Conservation (phyloP, 805 yeast species). For the Ogataea dorogensis region DNA sequence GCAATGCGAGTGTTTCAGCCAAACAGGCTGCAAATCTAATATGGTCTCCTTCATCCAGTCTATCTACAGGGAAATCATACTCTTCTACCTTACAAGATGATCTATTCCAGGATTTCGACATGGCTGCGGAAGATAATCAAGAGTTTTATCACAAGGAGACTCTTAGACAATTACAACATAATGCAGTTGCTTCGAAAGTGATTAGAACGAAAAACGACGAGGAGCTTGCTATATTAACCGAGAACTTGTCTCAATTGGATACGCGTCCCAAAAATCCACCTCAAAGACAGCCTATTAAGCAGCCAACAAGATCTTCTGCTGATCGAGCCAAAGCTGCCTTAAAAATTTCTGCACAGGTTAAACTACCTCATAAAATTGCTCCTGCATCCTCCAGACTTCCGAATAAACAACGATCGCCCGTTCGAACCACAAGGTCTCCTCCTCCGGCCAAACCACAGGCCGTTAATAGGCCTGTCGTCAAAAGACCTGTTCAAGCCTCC, state of each 20-base stretch:
- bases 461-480: too few relatives aligned
- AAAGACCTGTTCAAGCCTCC: too few relatives aligned
- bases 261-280: conserved; percentile 10
- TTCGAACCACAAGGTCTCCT: conserved; percentile 14
- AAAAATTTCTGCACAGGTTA: conserved; percentile 35
- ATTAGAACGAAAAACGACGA: conserved; percentile 20
- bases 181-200: conserved; percentile 23
- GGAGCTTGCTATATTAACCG: conserved; percentile 14
- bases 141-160: conserved; percentile 29
- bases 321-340: conserved; percentile 34
- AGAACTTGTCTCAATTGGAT: conserved; percentile 17
- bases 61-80: conserved; percentile 27
- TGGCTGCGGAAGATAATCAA: conserved; percentile 21
- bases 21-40: conserved; percentile 37
- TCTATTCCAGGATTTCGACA: conserved; percentile 29
- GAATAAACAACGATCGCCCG: conserved; percentile 14
- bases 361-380: conserved; percentile 21
- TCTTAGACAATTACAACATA: conserved; percentile 26
- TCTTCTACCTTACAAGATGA: conserved; percentile 24
- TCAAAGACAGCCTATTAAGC: conserved; percentile 6
- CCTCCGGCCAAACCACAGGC: conserved; percentile 21
- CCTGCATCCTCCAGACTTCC: conserved; percentile 11
- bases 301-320: conserved; percentile 23
- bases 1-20: conserved; percentile 20
- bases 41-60: conserved; percentile 37